Evolutionary conservation across 2,329 filamentous ascomycete species (phyloP).

Genomic region (Fusarium torreyae): DNA sequence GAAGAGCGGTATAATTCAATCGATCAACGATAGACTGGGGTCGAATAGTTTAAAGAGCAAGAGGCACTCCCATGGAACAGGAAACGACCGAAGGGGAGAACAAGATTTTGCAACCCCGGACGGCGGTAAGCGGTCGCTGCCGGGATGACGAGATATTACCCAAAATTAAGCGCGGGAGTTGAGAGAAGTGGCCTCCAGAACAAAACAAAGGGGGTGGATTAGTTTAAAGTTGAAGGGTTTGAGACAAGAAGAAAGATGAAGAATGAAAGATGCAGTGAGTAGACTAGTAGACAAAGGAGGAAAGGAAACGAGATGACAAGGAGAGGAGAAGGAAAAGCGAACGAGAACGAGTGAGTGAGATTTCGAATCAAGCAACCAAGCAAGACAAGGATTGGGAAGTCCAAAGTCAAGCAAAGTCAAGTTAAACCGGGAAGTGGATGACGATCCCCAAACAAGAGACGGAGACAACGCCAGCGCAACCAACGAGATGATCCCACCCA

Average conservation of each 20-base stretch:
- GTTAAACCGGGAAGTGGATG: constrained; percentile 48
- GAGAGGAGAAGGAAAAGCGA: constrained; percentile 8
- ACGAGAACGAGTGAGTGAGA: constrained; percentile 37
- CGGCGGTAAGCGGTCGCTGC: constrained; percentile 25
- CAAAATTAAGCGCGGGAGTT: constrained; percentile 37
- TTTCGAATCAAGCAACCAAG: constrained; percentile 22
- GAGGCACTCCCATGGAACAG: constrained; percentile 19
- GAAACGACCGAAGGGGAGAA: constrained; percentile 37
- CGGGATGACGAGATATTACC: constrained; percentile 42
- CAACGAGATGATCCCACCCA: constrained; percentile 41
- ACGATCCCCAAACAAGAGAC: constrained; percentile 47
- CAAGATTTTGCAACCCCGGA: constrained; percentile 40
- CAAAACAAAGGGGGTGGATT: constrained; percentile 34
- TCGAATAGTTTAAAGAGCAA: constrained; percentile 17
- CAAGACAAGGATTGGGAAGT: constrained; percentile 11
- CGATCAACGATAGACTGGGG: constrained; percentile 48
- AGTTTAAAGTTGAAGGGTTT: constrained; percentile 28
- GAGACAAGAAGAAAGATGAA: constrained; percentile 20
- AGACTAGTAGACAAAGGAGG: constrained; percentile 6
- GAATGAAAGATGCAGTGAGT: constrained; percentile 24
- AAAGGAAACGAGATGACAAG: constrained; percentile 25
- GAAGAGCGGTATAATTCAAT: constrained; percentile 34
- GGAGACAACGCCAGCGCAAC: constrained; percentile 24
- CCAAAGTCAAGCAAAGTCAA: constrained; percentile 25
- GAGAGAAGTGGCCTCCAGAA: constrained; percentile 26